Conservation (phyloP, 2,329 filamentous ascomycete species). For the Domatiomyces globalis region DNA sequence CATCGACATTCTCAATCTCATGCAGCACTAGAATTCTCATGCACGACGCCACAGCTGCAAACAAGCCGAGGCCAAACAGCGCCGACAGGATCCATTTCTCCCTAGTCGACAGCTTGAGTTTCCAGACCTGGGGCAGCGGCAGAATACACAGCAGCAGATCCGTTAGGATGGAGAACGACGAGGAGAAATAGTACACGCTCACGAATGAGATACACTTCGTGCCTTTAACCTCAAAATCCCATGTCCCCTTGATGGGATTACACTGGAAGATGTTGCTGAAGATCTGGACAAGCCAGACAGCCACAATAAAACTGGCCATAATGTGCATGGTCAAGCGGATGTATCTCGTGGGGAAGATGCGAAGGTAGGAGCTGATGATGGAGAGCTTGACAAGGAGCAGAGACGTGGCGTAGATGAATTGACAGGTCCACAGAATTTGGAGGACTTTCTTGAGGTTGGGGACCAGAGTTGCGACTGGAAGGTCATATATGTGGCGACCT, state of each 20-base stretch:
- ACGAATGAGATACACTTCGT: slow-evolving; percentile 34
- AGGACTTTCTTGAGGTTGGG: slow-evolving; percentile 15
- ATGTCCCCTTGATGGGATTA: slow-evolving; percentile 28
- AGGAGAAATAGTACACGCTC: slow-evolving; percentile 39
- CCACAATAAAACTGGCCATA: slow-evolving; percentile 10
- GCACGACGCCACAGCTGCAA: slow-evolving; percentile 35
- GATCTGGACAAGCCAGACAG: slow-evolving; percentile 25
- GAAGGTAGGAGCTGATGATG: slow-evolving; percentile 21
- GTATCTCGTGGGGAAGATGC: slow-evolving; percentile 20
- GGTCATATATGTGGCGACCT: slow-evolving; percentile 20
- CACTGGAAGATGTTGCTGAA: slow-evolving; percentile 34
- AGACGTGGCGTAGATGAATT: slow-evolving; percentile 35
- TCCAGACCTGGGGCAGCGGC: slow-evolving; percentile 35
- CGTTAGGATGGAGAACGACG: slow-evolving; percentile 46
- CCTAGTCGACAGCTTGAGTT: slow-evolving; percentile 33
- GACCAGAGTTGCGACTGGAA: slow-evolving; percentile 15
- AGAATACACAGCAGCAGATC: slow-evolving; percentile 43
- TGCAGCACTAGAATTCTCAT: slow-evolving; percentile 35
- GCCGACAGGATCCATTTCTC: slow-evolving; percentile 36
- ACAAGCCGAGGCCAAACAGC: slow-evolving; percentile 39
- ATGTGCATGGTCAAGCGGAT: slow-evolving; percentile 13
- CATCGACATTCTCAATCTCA: slow-evolving; percentile 23
- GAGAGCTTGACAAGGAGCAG: slow-evolving; percentile 25
- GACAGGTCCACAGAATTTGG: slow-evolving; percentile 33
- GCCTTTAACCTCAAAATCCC: slow-evolving; percentile 22